Percentiles rank a stretch among this genome's conserved stretches.
Conservation (phyloP, 495 filamentous ascomycete genomes). For the Hypoxylon cercidicola region DNA sequence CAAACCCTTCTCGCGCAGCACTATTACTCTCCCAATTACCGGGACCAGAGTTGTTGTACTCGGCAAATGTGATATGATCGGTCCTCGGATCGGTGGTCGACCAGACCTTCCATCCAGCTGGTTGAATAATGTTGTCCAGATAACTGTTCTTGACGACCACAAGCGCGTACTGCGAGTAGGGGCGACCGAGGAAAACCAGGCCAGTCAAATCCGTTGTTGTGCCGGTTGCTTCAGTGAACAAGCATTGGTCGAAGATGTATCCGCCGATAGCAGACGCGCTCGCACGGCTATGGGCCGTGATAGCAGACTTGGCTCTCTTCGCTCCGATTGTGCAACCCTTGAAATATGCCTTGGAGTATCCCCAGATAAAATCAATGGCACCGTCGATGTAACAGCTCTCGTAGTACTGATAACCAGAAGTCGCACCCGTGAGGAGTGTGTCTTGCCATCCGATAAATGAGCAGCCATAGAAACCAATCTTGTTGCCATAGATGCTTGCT, state of each 20-base stretch:
- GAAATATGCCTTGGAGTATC: constrained; percentile 69
- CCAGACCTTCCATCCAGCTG: constrained; percentile 69
- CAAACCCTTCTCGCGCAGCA: neutral
- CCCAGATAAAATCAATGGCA: constrained; percentile 73
- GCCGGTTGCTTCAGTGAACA: constrained; percentile 55
- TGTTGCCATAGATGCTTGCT: constrained; percentile 61
- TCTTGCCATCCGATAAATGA: constrained; percentile 68
- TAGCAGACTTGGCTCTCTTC: neutral
- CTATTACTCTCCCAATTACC: constrained; percentile 41
- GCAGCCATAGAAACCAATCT: constrained; percentile 66
- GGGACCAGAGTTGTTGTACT: constrained; percentile 68
- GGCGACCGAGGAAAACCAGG: constrained; percentile 70
- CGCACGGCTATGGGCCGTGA: neutral
- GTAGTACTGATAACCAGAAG: constrained; percentile 66
- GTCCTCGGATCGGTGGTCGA: constrained; percentile 59
- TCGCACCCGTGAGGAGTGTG: constrained; percentile 60
- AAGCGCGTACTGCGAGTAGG: constrained; percentile 69
- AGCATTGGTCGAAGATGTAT: constrained; percentile 70
- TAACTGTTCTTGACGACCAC: constrained; percentile 69
- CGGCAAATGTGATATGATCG: constrained; percentile 63
- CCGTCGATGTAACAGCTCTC: constrained; percentile 65
- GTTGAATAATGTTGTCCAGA: constrained; percentile 65
- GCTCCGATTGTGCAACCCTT: constrained; percentile 60
- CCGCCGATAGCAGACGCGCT: constrained; percentile 19
- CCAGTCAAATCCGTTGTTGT: constrained; percentile 56